Conservation (phyloP, 2,329 filamentous ascomycete species). For the Rachicladosporium sp. region DNA sequence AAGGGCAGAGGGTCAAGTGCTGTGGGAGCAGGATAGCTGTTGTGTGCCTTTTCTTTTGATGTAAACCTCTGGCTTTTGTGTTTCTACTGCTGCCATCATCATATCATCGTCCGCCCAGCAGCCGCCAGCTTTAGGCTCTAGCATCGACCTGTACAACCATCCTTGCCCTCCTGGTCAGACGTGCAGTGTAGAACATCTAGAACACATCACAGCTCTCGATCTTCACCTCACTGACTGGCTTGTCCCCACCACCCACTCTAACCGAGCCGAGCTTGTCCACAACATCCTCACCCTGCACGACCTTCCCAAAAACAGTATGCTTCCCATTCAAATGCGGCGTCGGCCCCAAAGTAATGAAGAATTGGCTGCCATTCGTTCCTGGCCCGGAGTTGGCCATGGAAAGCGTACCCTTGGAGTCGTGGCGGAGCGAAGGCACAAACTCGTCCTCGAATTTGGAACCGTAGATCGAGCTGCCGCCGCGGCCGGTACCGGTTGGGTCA, state of each 20-base stretch:
- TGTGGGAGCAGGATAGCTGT: too few relatives aligned
- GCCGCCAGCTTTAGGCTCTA: too few relatives aligned
- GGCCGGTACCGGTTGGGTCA: slow-evolving; percentile 94
- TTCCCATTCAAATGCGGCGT: slow-evolving; percentile 91
- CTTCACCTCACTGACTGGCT: slow-evolving; percentile 53
- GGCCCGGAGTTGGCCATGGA: slow-evolving; percentile 98
- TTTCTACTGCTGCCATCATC: too few relatives aligned
- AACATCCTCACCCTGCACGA: slow-evolving; percentile 82
- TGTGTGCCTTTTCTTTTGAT: too few relatives aligned
- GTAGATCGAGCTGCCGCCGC: slow-evolving; percentile 93
- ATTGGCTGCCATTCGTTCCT: slow-evolving; percentile 90
- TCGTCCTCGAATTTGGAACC: slow-evolving; percentile 91
- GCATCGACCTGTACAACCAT: too few relatives aligned
- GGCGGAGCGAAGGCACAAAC: slow-evolving; percentile 77
- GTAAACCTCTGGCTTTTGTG: too few relatives aligned
- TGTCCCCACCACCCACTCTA: slow-evolving; percentile 64
- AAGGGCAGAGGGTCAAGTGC: slow-evolving; percentile 1
- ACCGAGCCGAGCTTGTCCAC: slow-evolving; percentile 59
- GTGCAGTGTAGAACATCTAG: too few relatives aligned
- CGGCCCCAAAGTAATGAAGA: slow-evolving; percentile 90
- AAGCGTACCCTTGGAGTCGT: slow-evolving; percentile 82
- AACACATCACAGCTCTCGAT: slow-evolving; percentile 41
- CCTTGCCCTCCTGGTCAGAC: too few relatives aligned
- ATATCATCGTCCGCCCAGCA: too few relatives aligned
- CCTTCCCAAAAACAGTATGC: slow-evolving; percentile 94